Base-by-base conservation (phyloP, 2,329 filamentous ascomycete genomes). In the Hypoxylon sp. region DNA sequence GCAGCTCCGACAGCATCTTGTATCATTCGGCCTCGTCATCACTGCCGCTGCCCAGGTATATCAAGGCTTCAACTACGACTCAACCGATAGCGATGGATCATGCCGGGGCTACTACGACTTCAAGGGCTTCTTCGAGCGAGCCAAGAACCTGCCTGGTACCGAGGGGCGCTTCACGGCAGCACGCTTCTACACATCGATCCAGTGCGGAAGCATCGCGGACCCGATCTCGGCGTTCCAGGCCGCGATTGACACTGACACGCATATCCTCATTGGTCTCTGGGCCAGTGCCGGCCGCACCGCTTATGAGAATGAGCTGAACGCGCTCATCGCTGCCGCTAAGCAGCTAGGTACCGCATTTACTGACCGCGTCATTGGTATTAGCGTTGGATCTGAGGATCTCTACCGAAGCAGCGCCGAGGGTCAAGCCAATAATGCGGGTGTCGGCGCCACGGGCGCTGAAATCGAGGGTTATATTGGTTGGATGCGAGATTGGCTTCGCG, bases 1-100 rank as follows among this genome's bases (percentile, higher is more conserved):
- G 74, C 67, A 72, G 22, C 51, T 73, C 37, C 59, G 52, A 60
- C 59, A 47, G 19, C 24, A 44, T n/a, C 31, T 75, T 50, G 48
- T 60, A 33, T 47, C 66, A 3, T 66, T 76, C 10, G 64, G 70
- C 61, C 19, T 72, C 17, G 67, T 63, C 10, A 59, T 63, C 6
- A 58, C 62, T 11, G 71, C 67, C 17, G 29, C 68, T 9, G 70
- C 75, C 35, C 70, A 74, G 52, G 59, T 52, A 9, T 44, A 73
- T 11, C 71, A 71, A 58, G 83, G 83, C 69, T 85, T 85, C 79
- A 84, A 83, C 80, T 85, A 84, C 73, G 83, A 81, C 70, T 70
- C 80, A 33, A 78, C 75, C 47, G 79, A 80, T 70, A 71, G 73
- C 39, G 81, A 82, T 69, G 79, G 80, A 60, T 81, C 80, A 39